Percentiles rank a stretch among this genome's conserved stretches.
Evolutionary conservation across 2,329 filamentous ascomycete species (phyloP).

Genomic region (Venturia pyrina): DNA sequence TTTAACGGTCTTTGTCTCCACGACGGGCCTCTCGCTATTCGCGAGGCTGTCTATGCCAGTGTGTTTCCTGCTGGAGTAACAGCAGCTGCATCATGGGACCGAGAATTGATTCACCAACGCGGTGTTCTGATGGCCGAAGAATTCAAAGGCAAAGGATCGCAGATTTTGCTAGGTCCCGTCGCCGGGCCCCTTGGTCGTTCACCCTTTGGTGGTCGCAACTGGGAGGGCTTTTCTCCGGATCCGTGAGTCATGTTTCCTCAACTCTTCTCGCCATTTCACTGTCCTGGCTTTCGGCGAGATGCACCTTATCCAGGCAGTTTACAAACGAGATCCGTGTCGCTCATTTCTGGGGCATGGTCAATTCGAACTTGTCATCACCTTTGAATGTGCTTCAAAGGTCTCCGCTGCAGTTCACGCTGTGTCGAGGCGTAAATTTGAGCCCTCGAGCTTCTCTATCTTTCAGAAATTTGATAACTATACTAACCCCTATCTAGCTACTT

Average conservation of each 20-base stretch:
- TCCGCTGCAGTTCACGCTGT: neutral
- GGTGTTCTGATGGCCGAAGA: slow-evolving; percentile 28
- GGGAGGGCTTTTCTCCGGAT: slow-evolving; percentile 40
- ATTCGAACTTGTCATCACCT: no score
- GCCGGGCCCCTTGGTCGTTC: slow-evolving; percentile 41
- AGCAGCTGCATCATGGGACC: slow-evolving; percentile 28
- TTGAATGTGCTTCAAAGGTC: neutral
- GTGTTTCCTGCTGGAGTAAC: slow-evolving; percentile 32
- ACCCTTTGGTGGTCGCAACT: slow-evolving; percentile 36
- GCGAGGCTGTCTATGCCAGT: slow-evolving; percentile 28
- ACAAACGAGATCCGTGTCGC: no score
- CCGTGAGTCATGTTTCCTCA: slow-evolving; percentile 18
- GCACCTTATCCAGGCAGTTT: no score
- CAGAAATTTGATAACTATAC: neutral
- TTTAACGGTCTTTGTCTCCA: slow-evolving; percentile 30
- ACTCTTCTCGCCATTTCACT: no score
- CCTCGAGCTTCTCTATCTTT: neutral
- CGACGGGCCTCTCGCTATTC: slow-evolving; percentile 30
- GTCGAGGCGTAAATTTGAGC: neutral
- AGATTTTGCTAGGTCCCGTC: slow-evolving; percentile 34
- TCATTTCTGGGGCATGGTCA: no score
- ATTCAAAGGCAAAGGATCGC: slow-evolving; percentile 31
- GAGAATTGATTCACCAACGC: slow-evolving; percentile 23
- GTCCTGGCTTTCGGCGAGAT: no score
- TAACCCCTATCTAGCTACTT: slow-evolving; percentile 15